Base-by-base conservation (phyloP, 805 yeast genomes). In the Ogataea haglerorum region DNA sequence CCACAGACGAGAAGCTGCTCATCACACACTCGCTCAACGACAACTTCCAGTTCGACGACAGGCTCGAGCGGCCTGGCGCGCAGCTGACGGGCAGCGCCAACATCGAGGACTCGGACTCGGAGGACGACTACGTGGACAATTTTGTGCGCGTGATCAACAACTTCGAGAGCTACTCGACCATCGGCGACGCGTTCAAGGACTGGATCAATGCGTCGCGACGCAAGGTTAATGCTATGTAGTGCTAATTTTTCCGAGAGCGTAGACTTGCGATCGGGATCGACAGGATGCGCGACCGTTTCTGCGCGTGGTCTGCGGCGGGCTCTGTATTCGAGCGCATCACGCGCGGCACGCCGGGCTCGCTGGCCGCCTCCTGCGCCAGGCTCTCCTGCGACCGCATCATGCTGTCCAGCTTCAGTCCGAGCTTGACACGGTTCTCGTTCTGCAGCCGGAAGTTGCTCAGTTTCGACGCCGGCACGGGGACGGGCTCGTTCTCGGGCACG, bases 181-280 rank as follows among this genome's bases (percentile, higher is more conserved):
- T 63, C 9, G 46, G 65, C 17, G 68, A 63, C 24, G 68, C 68
- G 2, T 62, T 63, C 42, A 61, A 52, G 40, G 68, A 63, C 43
- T 63, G 68, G 68, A 25, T 63, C 17, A 53, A 44, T 42, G 43
- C 49, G 4, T 42, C 54, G 8, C 47, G 36, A 26, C 43, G 40
- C 28, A 47, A 43, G 14, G 36, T 34, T 24, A 24, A 29, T 30
- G 25, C 29, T 27, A 36, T 36, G 23, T 24, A 36, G 18, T 14
- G 26, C 26, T 22, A 36, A 15, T 34, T 14, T 33, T 44, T 49
- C 42, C 53, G 42, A 16, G 43, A 36, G 30, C 60, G 50, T 17
- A 60, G 43, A 34, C 64, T 61, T 25, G 63, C 49, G 18, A 62
- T 58, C 7, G 65, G 64, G 34, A 62, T 60, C 41, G 64, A 60